These are phyloP conservation scores for Acanthamoeba polyphaga DNA, from an alignment of 208 protist species.

Conservation along the genomic window DNA sequence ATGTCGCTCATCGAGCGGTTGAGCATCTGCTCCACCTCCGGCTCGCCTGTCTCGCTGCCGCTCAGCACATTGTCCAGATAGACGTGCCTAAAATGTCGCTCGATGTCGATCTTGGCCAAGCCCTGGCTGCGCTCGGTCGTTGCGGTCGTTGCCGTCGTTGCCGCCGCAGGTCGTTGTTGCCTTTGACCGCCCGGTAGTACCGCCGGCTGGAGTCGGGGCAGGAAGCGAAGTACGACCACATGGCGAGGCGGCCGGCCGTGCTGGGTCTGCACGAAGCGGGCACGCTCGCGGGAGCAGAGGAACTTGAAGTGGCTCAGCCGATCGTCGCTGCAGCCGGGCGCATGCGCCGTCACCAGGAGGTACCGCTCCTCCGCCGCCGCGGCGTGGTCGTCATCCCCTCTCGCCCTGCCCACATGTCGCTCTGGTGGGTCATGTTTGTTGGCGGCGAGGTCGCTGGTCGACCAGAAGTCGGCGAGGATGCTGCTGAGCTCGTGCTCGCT, in stretches of 20 bases:
- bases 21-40: conserved; percentile 42
- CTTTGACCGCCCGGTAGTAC: too few relatives aligned
- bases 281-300: conserved; percentile 34
- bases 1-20: conserved; percentile 29
- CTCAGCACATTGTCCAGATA: conserved; percentile 67
- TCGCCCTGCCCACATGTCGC: neutral
- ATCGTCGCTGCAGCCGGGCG: neutral
- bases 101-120: conserved; percentile 31
- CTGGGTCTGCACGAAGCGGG: neutral
- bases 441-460: neutral
- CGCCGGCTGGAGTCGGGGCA: neutral
- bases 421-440: neutral
- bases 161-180: neutral
- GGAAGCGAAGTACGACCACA: neutral
- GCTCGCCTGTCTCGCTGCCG: conserved; percentile 34
- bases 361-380: neutral
- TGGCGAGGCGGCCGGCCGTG: neutral
- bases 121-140: neutral
- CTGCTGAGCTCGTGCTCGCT: conserved; percentile 55
- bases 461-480: conserved; percentile 29
- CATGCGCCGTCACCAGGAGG: conserved; percentile 14
- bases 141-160: neutral
- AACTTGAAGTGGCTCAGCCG: conserved; percentile 72
- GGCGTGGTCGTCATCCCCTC: neutral
- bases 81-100: conserved; percentile 3